phyloP scores from a whole-genome alignment of 2,329 filamentous ascomycete species.

The Hypomyces rosellus region DNA sequence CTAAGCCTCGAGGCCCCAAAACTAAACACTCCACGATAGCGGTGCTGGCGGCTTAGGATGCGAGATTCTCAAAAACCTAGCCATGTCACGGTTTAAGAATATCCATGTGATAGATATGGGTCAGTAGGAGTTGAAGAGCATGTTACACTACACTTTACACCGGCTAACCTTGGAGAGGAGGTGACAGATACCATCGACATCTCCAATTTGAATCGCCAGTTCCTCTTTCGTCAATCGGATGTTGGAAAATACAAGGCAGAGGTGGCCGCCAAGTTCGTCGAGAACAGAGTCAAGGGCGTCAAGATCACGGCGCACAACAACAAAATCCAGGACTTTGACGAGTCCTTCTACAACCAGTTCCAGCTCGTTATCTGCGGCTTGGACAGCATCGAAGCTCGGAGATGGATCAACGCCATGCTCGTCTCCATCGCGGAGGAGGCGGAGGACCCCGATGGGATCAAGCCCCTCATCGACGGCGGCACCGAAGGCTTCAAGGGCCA shows the following conservation, averaged over 20 bases:
- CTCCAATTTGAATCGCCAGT: slow-evolving; percentile 95
- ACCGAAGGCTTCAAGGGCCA: slow-evolving; percentile 99
- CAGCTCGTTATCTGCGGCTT: slow-evolving; percentile 88
- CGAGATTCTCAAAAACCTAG: slow-evolving; percentile 93
- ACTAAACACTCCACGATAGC: slow-evolving; percentile 37
- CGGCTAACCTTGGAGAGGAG: background rate
- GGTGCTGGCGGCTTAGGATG: slow-evolving; percentile 92
- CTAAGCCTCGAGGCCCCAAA: slow-evolving; percentile 1
- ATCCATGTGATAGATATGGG: slow-evolving; percentile 99
- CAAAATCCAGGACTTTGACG: slow-evolving; percentile 94
- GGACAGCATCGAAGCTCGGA: slow-evolving; percentile 93
- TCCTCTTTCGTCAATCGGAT: slow-evolving; percentile 85
- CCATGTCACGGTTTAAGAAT: slow-evolving; percentile 89
- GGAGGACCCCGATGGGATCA: slow-evolving; percentile 75
- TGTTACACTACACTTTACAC: background rate
- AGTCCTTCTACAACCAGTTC: slow-evolving; percentile 96
- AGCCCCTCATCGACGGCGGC: slow-evolving; percentile 91
- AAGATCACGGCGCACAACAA: slow-evolving; percentile 91
- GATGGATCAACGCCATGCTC: slow-evolving; percentile 96
- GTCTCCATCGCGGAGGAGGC: slow-evolving; percentile 78
- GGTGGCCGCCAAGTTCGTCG: slow-evolving; percentile 85
- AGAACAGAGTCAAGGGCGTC: slow-evolving; percentile 82
- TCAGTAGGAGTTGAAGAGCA: slow-evolving; percentile 30
- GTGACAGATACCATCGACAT: slow-evolving; percentile 91
- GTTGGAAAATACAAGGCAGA: slow-evolving; percentile 93